Percentiles rank a stretch among this genome's conserved stretches.
Conservation (phyloP, 148 eudicot genomes). For the Amaranthus palmeri region DNA sequence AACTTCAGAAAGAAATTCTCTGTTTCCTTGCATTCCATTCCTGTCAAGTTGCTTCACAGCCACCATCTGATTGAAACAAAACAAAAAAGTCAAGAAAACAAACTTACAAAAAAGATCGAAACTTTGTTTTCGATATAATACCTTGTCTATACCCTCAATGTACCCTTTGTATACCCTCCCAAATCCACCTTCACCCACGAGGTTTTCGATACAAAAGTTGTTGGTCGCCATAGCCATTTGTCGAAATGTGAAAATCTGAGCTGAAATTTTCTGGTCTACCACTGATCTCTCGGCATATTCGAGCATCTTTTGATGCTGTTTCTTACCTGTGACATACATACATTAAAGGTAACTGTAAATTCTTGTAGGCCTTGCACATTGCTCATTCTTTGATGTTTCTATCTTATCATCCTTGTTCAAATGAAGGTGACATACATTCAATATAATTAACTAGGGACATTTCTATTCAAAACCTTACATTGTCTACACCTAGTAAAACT, state of each 20-base stretch:
- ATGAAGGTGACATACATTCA: no score
- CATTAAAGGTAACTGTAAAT: neutral
- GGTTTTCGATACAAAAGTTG: slow-evolving; percentile 59
- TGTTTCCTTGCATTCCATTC: slow-evolving; percentile 74
- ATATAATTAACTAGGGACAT: no score
- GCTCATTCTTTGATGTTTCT: no score
- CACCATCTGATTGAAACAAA: slow-evolving; percentile 45
- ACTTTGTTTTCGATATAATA: slow-evolving; percentile 1
- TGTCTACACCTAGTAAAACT: no score
- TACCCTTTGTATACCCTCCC: slow-evolving; percentile 89
- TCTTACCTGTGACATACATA: slow-evolving; percentile 31
- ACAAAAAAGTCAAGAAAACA: neutral
- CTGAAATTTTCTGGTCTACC: slow-evolving; percentile 36
- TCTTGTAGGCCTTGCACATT: no score
- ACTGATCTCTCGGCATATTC: slow-evolving; percentile 40
- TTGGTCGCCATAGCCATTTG: slow-evolving; percentile 77
- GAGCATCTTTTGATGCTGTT: slow-evolving; percentile 36
- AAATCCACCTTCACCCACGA: slow-evolving; percentile 87
- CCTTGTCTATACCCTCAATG: slow-evolving; percentile 48
- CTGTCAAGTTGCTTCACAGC: slow-evolving; percentile 88
- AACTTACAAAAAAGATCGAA: neutral
- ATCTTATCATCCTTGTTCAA: no score
- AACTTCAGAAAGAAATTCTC: slow-evolving; percentile 79
- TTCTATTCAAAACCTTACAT: no score
- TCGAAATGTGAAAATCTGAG: slow-evolving; percentile 73